Conservation (phyloP, 1,284 basidiomycete genomes). For the Fomitopsis betulina region DNA sequence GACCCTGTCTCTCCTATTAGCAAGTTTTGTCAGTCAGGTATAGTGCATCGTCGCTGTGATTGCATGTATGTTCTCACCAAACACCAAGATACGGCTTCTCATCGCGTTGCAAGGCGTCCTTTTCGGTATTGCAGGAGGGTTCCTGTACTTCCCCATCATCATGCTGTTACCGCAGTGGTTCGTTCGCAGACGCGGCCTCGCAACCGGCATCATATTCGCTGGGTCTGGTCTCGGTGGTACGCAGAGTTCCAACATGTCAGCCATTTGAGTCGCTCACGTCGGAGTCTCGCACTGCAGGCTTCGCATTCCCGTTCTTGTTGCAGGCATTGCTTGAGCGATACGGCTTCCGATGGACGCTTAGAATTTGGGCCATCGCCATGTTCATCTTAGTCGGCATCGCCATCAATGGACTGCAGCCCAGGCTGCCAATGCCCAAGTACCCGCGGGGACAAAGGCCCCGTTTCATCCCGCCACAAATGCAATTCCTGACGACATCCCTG, state of each 20-base stretch:
- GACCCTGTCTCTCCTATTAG: constrained; percentile 18
- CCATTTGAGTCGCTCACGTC: too few species aligned
- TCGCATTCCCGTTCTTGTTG: constrained; percentile 24
- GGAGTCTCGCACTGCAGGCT: constrained; percentile 10
- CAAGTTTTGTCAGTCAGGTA: constrained; percentile 24
- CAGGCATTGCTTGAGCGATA: constrained; percentile 18
- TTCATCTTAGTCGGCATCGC: constrained; percentile 18
- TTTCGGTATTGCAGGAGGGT: constrained; percentile 21
- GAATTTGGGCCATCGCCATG: constrained; percentile 20
- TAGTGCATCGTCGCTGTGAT: background rate
- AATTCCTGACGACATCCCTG: constrained; percentile 21
- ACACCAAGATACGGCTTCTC: constrained; percentile 21
- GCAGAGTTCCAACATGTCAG: background rate
- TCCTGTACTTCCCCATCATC: constrained; percentile 21
- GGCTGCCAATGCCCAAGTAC: constrained; percentile 19
- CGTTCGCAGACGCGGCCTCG: constrained; percentile 21
- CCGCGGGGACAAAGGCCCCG: constrained; percentile 14
- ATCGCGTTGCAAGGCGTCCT: constrained; percentile 24
- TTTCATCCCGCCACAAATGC: constrained; percentile 21
- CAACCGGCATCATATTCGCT: constrained; percentile 26
- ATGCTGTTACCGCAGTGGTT: constrained; percentile 21
- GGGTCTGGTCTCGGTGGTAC: constrained; percentile 24
- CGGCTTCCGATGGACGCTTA: constrained; percentile 26
- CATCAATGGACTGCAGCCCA: constrained; percentile 19
- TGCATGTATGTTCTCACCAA: too few species aligned